Evolutionary conservation across 2,329 filamentous ascomycete species (phyloP).

Genomic region (Diaporthe longicolla): DNA sequence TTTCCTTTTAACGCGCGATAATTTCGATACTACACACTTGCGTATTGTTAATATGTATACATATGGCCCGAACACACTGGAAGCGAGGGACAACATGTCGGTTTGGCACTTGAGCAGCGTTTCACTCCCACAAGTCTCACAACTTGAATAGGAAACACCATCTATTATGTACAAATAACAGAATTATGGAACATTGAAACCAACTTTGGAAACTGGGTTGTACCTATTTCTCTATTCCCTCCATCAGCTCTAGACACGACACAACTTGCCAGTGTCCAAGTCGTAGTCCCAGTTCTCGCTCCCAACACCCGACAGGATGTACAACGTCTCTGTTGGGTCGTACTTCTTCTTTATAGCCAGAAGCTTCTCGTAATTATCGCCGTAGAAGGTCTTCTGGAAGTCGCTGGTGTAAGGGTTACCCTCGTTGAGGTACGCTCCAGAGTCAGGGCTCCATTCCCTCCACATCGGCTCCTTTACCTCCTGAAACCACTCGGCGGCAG

Average conservation of each 20-base stretch:
- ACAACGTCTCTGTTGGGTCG: constrained; percentile 45
- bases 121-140: no score
- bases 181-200: background rate
- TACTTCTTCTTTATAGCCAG: constrained; percentile 45
- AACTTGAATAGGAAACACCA: no score
- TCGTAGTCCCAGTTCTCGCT: constrained; percentile 41
- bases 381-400: constrained; percentile 44
- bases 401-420: constrained; percentile 45
- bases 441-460: constrained; percentile 35
- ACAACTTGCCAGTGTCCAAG: constrained; percentile 25
- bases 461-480: constrained; percentile 37
- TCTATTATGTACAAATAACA: background rate
- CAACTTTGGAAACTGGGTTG: rapidly evolving
- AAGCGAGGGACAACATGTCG: no score
- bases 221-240: background rate
- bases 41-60: no score
- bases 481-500: constrained; percentile 33
- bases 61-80: no score
- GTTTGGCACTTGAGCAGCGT: no score
- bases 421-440: constrained; percentile 52
- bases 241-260: background rate
- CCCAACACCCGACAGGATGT: constrained; percentile 40
- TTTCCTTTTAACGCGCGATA: no score
- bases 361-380: constrained; percentile 44
- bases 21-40: no score